Conservation (phyloP, 305 asterid species). For the Plantago lanceolata region DNA sequence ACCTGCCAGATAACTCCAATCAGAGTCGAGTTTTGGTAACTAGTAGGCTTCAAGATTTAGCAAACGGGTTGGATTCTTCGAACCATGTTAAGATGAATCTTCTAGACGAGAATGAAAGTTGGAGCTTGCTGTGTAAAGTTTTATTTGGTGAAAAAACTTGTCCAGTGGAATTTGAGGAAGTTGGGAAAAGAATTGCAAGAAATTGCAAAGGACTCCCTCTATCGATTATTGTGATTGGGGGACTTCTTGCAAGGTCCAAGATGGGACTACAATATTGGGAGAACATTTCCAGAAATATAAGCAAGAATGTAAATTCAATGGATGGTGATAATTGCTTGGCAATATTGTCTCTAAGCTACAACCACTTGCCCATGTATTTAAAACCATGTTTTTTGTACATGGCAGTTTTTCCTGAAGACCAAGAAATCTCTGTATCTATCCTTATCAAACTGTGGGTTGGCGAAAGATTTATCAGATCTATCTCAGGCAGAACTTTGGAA, state of each 20-base stretch:
- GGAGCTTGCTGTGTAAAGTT: slow-evolving; percentile 10
- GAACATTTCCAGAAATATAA: neutral
- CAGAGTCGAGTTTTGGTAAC: slow-evolving; percentile 11
- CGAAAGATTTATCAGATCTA: slow-evolving; percentile 14
- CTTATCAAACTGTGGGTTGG: slow-evolving; percentile 20
- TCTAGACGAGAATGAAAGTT: slow-evolving; percentile 10
- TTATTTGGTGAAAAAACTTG: slow-evolving; percentile 9
- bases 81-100: neutral
- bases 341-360: slow-evolving; percentile 12
- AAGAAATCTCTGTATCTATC: neutral
- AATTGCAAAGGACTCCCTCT: slow-evolving; percentile 20
- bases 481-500: neutral
- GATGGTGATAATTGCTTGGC: slow-evolving; percentile 13
- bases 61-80: neutral
- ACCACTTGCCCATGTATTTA: neutral
- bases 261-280: neutral
- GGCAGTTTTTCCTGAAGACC: slow-evolving; percentile 17
- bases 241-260: slow-evolving; percentile 17
- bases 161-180: slow-evolving; percentile 14
- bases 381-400: neutral
- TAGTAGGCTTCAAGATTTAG: slow-evolving; percentile 13
- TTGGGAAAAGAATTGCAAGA: slow-evolving; percentile 10
- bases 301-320: slow-evolving; percentile 7
- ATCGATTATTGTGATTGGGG: slow-evolving; percentile 21
- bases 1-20: neutral